Conservation (phyloP, 164 flowering plant species). For the Vitis rupestris region DNA sequence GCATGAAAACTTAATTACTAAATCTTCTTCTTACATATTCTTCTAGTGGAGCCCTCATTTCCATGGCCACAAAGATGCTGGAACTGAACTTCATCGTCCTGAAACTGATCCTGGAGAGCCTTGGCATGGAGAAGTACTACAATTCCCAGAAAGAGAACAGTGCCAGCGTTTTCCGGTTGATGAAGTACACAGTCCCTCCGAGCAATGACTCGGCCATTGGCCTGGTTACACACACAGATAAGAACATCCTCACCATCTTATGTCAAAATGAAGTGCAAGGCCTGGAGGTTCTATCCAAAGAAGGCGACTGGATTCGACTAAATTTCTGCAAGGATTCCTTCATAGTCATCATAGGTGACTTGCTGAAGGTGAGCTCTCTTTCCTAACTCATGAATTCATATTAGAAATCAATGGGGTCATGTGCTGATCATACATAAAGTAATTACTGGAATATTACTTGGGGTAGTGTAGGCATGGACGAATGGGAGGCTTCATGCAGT, state of each 20-base stretch:
- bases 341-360: slow-evolving; percentile 37
- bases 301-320: slow-evolving; percentile 34
- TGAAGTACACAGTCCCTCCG: slow-evolving; percentile 40
- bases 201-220: slow-evolving; percentile 25
- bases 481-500: slow-evolving; percentile 59
- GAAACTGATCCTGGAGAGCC: slow-evolving; percentile 28
- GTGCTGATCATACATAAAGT: no score
- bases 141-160: slow-evolving; percentile 13
- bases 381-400: neutral
- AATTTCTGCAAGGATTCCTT: slow-evolving; percentile 18
- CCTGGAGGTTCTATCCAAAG: slow-evolving; percentile 36
- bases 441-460: no score
- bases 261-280: slow-evolving; percentile 38
- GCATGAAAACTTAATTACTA: neutral
- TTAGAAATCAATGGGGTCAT: no score
- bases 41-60: slow-evolving; percentile 22
- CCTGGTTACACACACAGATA: slow-evolving; percentile 38
- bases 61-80: slow-evolving; percentile 33
- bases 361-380: slow-evolving; percentile 29
- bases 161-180: slow-evolving; percentile 25
- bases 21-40: neutral
- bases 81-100: slow-evolving; percentile 26
- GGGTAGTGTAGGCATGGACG: slow-evolving; percentile 53
- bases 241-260: slow-evolving; percentile 18
- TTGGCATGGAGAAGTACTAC: slow-evolving; percentile 12